Percentiles rank a stretch among this genome's conserved stretches.
These are phyloP conservation scores for Aquilaria sinensis DNA, from an alignment of 345 rosid genomes.

Conservation along the genomic window DNA sequence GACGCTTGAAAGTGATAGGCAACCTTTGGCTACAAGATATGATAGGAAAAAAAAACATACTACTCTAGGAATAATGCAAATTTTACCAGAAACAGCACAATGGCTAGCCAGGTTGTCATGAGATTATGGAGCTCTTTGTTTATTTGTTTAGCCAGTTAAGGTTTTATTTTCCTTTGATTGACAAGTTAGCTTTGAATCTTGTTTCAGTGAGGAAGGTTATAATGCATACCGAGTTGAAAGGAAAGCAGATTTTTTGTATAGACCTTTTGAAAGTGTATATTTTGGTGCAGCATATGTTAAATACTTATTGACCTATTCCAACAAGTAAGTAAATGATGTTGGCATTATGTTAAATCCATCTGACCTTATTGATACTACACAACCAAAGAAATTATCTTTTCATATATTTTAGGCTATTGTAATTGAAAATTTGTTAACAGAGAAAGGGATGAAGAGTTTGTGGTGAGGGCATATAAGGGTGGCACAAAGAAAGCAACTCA, in stretches of 20 bases:
- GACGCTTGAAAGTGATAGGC: conserved; percentile 90
- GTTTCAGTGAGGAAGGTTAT: conserved; percentile 63
- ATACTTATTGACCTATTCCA: conserved; percentile 69
- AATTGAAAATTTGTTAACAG: conserved; percentile 31
- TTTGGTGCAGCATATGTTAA: conserved; percentile 86
- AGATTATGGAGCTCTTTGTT: conserved; percentile 14
- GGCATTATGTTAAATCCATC: neutral
- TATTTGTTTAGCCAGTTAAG: neutral
- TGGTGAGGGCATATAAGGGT: conserved; percentile 75
- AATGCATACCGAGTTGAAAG: conserved; percentile 42
- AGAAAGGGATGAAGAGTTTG: conserved; percentile 82
- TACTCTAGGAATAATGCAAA: conserved; percentile 72
- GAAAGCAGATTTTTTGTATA: conserved; percentile 59
- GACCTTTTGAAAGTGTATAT: conserved; percentile 76
- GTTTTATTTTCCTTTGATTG: neutral
- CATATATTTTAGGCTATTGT: conserved; percentile 11
- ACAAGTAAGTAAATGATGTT: conserved; percentile 35
- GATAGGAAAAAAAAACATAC: conserved; percentile 69
- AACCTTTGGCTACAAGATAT: conserved; percentile 52
- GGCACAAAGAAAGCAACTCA: conserved; percentile 78
- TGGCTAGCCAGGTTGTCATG: conserved; percentile 55
- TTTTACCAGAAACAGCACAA: conserved; percentile 56
- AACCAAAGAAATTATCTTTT: neutral
- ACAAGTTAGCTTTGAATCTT: conserved; percentile 3
- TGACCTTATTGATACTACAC: neutral